Evolutionary conservation across 176 grass and related monocot genomes (phyloP).

Genomic region (Lolium rigidum): DNA sequence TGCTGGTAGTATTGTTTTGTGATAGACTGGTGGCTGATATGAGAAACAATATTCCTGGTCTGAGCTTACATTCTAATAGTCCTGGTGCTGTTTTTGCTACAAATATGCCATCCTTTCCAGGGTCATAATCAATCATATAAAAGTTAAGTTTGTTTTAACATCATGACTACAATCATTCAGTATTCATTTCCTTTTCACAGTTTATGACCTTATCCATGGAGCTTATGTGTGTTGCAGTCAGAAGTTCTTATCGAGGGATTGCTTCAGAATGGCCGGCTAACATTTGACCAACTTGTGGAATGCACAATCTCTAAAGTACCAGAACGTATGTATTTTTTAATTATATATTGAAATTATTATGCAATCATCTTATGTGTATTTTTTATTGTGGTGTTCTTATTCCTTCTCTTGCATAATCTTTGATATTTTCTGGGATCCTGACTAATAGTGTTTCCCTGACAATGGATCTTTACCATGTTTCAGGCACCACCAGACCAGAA

Average conservation of each 20-base stretch:
- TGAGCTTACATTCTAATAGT: constrained; percentile 31
- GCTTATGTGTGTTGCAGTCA: constrained; percentile 58
- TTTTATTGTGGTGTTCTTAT: constrained; percentile 21
- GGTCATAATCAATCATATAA: neutral
- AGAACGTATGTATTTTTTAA: constrained; percentile 42
- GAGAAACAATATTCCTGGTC: neutral
- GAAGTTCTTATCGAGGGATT: constrained; percentile 77
- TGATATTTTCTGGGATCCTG: neutral
- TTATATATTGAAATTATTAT: constrained; percentile 23
- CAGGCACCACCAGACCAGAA: constrained; percentile 34
- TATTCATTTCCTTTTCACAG: neutral
- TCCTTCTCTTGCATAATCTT: constrained; percentile 24
- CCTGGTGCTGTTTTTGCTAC: neutral
- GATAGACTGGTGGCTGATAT: neutral
- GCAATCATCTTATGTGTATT: neutral
- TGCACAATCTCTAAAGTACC: constrained; percentile 51
- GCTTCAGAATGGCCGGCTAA: constrained; percentile 87
- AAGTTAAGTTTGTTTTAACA: constrained; percentile 15
- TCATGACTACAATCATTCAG: constrained; percentile 7
- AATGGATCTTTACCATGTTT: constrained; percentile 36
- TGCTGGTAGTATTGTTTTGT: neutral
- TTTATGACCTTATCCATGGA: constrained; percentile 33
- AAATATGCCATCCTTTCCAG: neutral
- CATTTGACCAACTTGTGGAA: constrained; percentile 81
- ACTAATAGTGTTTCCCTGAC: constrained; percentile 19